A percentile compares a stretch with the other conserved stretches of the same genome.
Evolutionary conservation across 257 asterid species (phyloP).

Genomic region (Hygrophila difformis): DNA sequence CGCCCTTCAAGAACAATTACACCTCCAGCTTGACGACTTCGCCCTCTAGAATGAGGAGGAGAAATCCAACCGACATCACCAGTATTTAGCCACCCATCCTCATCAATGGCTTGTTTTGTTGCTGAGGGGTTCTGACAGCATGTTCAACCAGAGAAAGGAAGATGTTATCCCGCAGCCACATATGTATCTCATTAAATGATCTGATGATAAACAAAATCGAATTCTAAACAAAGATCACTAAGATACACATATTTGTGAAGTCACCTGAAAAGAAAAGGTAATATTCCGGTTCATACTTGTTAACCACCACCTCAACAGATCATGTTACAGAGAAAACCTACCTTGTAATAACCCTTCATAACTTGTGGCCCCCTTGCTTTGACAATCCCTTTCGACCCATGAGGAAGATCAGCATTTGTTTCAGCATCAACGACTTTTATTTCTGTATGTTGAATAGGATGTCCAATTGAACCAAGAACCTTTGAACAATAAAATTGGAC

Average conservation of each 20-base stretch:
- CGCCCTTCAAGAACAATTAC: conserved; percentile 91
- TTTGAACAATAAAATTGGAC: conserved; percentile 24
- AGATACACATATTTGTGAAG: not conserved
- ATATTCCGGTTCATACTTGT: no score
- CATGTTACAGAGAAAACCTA: conserved; percentile 13
- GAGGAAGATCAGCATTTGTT: conserved; percentile 52
- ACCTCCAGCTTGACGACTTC: conserved; percentile 73
- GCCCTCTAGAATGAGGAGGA: conserved; percentile 70
- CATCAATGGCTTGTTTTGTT: conserved; percentile 62
- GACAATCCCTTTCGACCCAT: conserved; percentile 72
- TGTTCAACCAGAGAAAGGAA: not conserved
- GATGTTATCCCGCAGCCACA: not conserved
- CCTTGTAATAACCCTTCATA: conserved; percentile 94
- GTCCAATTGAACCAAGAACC: conserved; percentile 93
- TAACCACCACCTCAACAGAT: not conserved
- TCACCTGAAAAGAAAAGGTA: not conserved
- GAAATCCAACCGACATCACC: conserved; percentile 96
- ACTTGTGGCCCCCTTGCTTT: conserved; percentile 86
- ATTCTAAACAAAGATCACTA: not conserved
- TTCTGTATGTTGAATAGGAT: conserved; percentile 60
- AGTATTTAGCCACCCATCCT: conserved; percentile 80
- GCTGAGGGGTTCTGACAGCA: conserved; percentile 52
- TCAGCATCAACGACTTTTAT: conserved; percentile 71
- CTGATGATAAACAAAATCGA: not conserved
- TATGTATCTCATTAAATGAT: not conserved